Evolutionary conservation across 768 basidiomycete species (phyloP).

Genomic region (Leccinum uliginosum): DNA sequence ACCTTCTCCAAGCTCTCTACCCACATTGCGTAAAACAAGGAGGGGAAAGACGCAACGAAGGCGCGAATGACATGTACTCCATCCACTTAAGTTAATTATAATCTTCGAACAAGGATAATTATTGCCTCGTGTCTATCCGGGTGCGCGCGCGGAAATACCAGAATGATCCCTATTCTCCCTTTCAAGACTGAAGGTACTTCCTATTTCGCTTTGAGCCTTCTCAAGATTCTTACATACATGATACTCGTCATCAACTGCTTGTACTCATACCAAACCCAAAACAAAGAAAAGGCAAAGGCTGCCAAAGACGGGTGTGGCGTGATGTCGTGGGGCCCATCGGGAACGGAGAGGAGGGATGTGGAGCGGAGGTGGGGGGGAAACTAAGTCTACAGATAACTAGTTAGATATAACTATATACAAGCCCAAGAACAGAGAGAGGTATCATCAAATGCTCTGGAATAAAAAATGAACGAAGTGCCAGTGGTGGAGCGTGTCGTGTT

Average conservation of each 20-base stretch:
- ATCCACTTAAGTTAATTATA: background rate
- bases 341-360: background rate
- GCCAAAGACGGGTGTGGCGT: background rate
- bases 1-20: too few relatives aligned
- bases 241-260: background rate
- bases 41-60: background rate
- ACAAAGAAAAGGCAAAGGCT: background rate
- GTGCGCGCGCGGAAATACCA: background rate
- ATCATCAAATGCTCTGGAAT: conserved; percentile 4
- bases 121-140: background rate
- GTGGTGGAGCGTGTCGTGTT: background rate
- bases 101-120: background rate
- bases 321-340: background rate
- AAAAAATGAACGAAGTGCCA: conserved; percentile 14
- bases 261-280: background rate
- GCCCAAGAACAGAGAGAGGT: conserved; percentile 1
- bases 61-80: background rate
- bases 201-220: background rate
- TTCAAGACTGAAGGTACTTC: background rate
- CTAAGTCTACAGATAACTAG: conserved; percentile 17
- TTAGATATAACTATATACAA: conserved; percentile 33
- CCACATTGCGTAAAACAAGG: too few relatives aligned
- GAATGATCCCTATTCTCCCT: background rate
- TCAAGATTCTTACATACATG: background rate
- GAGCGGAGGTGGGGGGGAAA: background rate